Evolutionary conservation across 2,329 filamentous ascomycete species (phyloP), one percentile per base, ranked within the genome.

Genomic region (Aspergillus versicolor): DNA sequence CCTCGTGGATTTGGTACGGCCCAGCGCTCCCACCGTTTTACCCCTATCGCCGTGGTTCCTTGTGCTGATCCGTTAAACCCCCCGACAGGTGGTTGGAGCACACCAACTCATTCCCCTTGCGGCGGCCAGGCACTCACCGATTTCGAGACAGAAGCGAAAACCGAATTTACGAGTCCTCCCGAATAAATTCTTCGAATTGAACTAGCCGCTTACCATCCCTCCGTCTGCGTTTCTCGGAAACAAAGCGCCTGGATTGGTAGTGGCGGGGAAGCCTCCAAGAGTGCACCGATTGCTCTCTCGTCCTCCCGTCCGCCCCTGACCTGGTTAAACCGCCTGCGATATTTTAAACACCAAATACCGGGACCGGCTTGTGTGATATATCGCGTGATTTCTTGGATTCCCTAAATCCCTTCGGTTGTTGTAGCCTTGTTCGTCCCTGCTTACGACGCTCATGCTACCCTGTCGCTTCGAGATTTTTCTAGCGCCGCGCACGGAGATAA

Each of bases 401-500:
- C 17, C 21, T 56, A 9, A 9, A 30, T 48, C 43, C 46, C 41
- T 34, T 32, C 22, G 47, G 43, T 52, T 46, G 34, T 37, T 46
- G 19, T 19, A 53, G 24, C 49, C 44, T 52, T 55, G 47, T 45
- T 22, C 38, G 27, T 37, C 38, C 54, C 47, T 51, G 41, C 53
- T 56, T 44, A 43, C 52, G 47, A 55, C 54, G 51, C 57, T 46
- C 38, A 61, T 61, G 60, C 50, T 56, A 54, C 57, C 54, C 57
- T 56, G 52, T 56, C 40, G 48, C 42, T 58, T 62, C 49, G 52
- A 58, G 48, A 54, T 50, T 57, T 48, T 57, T 53, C 40, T 54
- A 60, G 51, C 51, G 58, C 43, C 54, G 48, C 50, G 34, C 51
- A 47, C 52, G 47, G 41, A 57, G 54, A 55, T 55, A 60, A 57